A percentile compares a stretch with the other conserved stretches of the same genome.
These are phyloP conservation scores for Bathelium albidoporum DNA, from an alignment of 495 filamentous ascomycete species.

Conservation along the genomic window DNA sequence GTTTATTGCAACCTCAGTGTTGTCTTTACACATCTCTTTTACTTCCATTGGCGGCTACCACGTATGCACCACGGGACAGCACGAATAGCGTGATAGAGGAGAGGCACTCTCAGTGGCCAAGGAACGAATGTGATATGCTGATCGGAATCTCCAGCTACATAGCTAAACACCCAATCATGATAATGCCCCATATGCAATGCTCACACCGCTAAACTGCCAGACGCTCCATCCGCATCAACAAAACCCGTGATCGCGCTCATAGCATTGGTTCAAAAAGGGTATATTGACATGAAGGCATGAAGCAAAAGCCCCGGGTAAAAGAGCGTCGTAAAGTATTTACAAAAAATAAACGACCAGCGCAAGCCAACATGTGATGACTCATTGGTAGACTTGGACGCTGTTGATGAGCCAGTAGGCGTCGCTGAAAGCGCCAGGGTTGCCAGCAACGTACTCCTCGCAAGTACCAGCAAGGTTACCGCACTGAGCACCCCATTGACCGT, in stretches of 20 bases:
- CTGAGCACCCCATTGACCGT: slow-evolving; percentile 20
- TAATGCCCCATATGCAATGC: neutral
- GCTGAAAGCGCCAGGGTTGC: slow-evolving; percentile 26
- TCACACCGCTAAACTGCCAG: neutral
- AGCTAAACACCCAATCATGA: neutral
- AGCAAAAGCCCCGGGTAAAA: neutral
- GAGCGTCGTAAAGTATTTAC: slow-evolving; percentile 1
- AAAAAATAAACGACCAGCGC: neutral
- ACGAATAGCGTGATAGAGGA: neutral
- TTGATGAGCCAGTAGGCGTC: slow-evolving; percentile 29
- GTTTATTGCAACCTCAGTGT: neutral
- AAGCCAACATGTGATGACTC: neutral
- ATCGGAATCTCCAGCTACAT: neutral
- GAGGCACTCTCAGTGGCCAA: neutral
- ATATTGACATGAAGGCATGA: neutral
- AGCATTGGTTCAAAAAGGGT: neutral
- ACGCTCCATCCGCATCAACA: neutral
- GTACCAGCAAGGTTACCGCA: slow-evolving; percentile 1
- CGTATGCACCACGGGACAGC: neutral
- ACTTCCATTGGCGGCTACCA: neutral
- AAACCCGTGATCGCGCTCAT: neutral
- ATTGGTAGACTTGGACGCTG: slow-evolving; percentile 26
- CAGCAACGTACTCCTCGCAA: slow-evolving; percentile 26
- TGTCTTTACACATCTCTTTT: neutral
- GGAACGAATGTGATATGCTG: neutral